Evolutionary conservation across 176 grass and related monocot species (phyloP), one percentile per base, ranked within the genome.

Genomic region (Thinopyrum elongatum): DNA sequence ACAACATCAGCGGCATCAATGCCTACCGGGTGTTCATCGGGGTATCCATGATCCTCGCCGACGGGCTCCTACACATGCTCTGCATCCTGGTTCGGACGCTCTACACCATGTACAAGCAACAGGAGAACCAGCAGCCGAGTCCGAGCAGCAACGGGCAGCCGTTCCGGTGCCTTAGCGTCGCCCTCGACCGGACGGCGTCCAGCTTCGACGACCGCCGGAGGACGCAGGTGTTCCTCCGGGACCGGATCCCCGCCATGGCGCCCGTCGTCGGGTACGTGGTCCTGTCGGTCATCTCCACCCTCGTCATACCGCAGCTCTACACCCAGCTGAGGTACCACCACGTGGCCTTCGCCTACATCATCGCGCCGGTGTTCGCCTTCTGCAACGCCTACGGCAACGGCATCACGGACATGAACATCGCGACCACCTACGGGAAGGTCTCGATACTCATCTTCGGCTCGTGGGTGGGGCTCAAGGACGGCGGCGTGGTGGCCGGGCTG

Each of bases 321-420:
- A 80, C 83, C 26, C 86, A 88, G 75, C 55, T 92, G 34, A 84
- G 79, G 81, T 78, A 82, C 86, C 31, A 63, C 80, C 64, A 95
- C 75, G 91, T 93, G 7, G 78, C 83, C 12, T 9, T 85, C 15
- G 79, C 83, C 62, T 93, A 87, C 86, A 57, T 93, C 22, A n/a
- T 84, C 51, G 88, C 66, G 30, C 93, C 88, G 15, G 19, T 89
- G 22, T 29, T 95, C 34, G 83, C 91, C 11, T 93, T 95, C 88
- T 89, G 88, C 86, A 93, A 87, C 70, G 80, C 93, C 13, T 93
- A 91, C 83, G 93, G 83, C 74, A 83, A 58, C 19, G 88, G 93
- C 86, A 60, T 93, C 42, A 89, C 88, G 7, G 83, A 93, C 46
- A 74, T 82, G 76, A 90, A 78, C 84, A 69, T 91, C 22, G 88